A percentile compares a stretch with the other conserved stretches of the same genome.
Evolutionary conservation across 2,329 filamentous ascomycete species (phyloP).

Genomic region (Trichoderma koningii): DNA sequence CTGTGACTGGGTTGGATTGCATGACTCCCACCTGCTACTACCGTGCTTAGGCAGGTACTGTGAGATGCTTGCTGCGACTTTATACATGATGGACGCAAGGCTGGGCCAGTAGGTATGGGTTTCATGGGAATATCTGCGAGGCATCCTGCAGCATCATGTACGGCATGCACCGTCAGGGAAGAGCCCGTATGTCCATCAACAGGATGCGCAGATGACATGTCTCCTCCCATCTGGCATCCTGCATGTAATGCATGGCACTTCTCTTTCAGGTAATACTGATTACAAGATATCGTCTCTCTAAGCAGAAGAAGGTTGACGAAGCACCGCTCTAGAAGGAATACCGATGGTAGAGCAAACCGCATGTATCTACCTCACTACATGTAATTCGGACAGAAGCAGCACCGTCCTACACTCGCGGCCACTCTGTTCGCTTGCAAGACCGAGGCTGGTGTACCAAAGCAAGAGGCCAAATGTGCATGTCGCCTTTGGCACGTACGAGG

Average conservation of each 20-base stretch:
- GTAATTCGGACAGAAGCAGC: neutral
- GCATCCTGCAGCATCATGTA: too few relatives aligned
- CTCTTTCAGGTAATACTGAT: neutral
- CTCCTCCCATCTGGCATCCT: neutral
- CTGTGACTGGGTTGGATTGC: too few relatives aligned
- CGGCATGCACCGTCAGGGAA: neutral
- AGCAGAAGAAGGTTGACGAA: too few relatives aligned
- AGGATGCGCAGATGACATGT: slow-evolving; percentile 9
- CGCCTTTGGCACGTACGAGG: slow-evolving; percentile 13
- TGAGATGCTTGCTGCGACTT: too few relatives aligned
- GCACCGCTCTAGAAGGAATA: neutral
- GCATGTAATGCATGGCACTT: slow-evolving; percentile 1
- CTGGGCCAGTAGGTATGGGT: too few relatives aligned
- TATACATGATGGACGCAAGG: too few relatives aligned
- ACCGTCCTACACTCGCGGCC: neutral
- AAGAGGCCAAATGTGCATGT: neutral
- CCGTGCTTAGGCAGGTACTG: too few relatives aligned
- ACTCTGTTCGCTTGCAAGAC: slow-evolving; percentile 3
- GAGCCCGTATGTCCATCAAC: neutral
- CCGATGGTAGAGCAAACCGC: neutral
- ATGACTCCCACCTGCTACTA: neutral
- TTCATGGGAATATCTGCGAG: too few relatives aligned
- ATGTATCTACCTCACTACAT: too few relatives aligned
- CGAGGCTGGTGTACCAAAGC: slow-evolving; percentile 2
- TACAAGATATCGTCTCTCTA: neutral